Percentiles rank a stretch among this genome's conserved stretches.
These are phyloP conservation scores for Puccinia brachypodii DNA, from an alignment of 1,284 basidiomycete species.

Conservation along the genomic window DNA sequence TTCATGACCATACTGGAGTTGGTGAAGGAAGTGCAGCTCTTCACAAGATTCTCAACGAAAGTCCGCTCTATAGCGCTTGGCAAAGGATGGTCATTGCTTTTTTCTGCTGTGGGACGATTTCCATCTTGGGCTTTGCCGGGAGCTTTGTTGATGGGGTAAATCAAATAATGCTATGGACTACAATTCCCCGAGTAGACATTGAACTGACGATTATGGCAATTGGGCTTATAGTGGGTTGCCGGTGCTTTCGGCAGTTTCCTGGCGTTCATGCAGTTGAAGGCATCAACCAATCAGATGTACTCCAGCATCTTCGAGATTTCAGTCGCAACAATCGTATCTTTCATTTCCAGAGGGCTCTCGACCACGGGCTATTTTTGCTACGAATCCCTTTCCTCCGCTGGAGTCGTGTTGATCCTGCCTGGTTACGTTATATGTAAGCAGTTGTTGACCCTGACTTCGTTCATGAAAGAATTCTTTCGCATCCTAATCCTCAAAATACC, in stretches of 20 bases:
- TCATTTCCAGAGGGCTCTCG: constrained; percentile 71
- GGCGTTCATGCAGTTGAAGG: constrained; percentile 73
- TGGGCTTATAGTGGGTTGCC: constrained; percentile 63
- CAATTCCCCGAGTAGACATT: neutral
- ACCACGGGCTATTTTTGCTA: constrained; percentile 77
- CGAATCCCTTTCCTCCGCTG: constrained; percentile 57
- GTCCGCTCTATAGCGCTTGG: constrained; percentile 60
- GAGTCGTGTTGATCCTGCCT: constrained; percentile 58
- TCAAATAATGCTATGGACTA: neutral
- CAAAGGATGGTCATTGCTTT: constrained; percentile 71
- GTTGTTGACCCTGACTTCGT: constrained; percentile 51
- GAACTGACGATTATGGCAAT: neutral
- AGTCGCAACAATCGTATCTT: constrained; percentile 76
- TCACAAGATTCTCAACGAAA: constrained; percentile 64
- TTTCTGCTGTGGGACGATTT: constrained; percentile 69
- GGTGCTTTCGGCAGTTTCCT: constrained; percentile 70
- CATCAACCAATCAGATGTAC: constrained; percentile 76
- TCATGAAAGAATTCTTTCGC: constrained; percentile 57
- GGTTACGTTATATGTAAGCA: constrained; percentile 75
- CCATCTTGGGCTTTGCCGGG: constrained; percentile 76
- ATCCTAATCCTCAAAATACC: constrained; percentile 51
- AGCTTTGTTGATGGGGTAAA: constrained; percentile 69
- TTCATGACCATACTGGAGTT: constrained; percentile 71
- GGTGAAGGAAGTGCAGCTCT: constrained; percentile 67
- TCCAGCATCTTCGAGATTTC: constrained; percentile 86